Base-by-base conservation (phyloP, 2,329 filamentous ascomycete species). In the Bipolaris gigantea region DNA sequence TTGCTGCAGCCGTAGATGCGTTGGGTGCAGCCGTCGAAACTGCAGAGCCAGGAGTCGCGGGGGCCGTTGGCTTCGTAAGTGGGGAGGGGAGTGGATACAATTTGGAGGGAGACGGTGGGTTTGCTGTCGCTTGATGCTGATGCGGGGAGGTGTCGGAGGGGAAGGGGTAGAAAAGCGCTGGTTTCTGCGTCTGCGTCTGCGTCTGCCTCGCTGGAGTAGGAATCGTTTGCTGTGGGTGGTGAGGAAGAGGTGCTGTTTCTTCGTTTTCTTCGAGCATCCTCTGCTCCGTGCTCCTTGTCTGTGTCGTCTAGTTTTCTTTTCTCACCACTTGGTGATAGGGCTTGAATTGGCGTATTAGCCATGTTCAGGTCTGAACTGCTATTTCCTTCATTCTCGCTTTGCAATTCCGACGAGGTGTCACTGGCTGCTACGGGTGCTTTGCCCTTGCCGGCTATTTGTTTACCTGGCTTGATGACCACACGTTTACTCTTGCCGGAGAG, bases 41-140 rank as follows among this genome's bases (percentile, higher is more conserved):
- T 81, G 64, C 88, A 91, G 1, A 76, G 77, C 87, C 88, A 91
- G 0, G 84, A 85, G 48, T 86, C 82, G 54, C 85, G 79, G 0
- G 84, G 82, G 0, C 83, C 85, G 32, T 79, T 75, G 2, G 75
- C 48, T 35, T 66, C 59, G 53, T 70, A 71, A 6, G 71, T 70
- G 11, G 73, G 72, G 8, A 74, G 55, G 0, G 72, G 67, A 5
- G 69, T 71, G 1, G 70, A 68, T 25, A 73, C 53, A 1, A 73
- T 50, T 3, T 65, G 56, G 8, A 65, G 57, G 5, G 60, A 36
- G 7, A 67, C 42, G 8, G 34, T 43, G 5, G 61, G 47, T 35
- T 63, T 62, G 8, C 52, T 51, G 23, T 57, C 44, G 9, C n/a
- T 35, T 19, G 48, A 27, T 46, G 48, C 32, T 9, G 52, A 40